phyloP scores from a whole-genome alignment of 2,329 filamentous ascomycete species.

The Ophiocordyceps polyrhachis-furcata region DNA sequence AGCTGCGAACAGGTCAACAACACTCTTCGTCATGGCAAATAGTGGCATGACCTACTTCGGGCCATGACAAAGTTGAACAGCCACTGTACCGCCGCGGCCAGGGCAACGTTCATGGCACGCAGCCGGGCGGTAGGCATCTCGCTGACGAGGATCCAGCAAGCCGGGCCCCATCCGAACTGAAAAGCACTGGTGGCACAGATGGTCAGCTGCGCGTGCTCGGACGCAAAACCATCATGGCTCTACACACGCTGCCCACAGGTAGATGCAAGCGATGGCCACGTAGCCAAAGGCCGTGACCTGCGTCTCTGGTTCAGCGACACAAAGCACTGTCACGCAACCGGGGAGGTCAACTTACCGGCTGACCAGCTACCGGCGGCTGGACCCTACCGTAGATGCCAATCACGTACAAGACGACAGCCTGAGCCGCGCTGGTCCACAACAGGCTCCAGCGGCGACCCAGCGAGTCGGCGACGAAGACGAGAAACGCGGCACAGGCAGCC shows the following conservation, averaged over 20 bases:
- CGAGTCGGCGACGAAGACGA: constrained; percentile 49
- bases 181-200: constrained; percentile 31
- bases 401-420: constrained; percentile 46
- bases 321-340: neutral
- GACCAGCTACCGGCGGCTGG: constrained; percentile 33
- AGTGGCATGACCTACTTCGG: constrained; percentile 18
- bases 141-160: constrained; percentile 51
- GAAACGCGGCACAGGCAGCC: constrained; percentile 41
- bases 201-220: constrained; percentile 4
- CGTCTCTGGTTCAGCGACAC: neutral
- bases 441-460: constrained; percentile 43
- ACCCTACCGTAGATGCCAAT: constrained; percentile 53
- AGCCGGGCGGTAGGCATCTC: constrained; percentile 53
- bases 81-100: constrained; percentile 53
- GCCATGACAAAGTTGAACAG: constrained; percentile 59
- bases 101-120: constrained; percentile 46
- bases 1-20: constrained; percentile 10
- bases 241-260: constrained; percentile 43
- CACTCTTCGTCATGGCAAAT: neutral
- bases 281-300: constrained; percentile 48
- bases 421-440: constrained; percentile 44
- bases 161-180: constrained; percentile 52
- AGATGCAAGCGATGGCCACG: constrained; percentile 51
- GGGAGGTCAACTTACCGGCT: constrained; percentile 16
- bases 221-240: neutral